These are phyloP conservation scores for Salix koriyanagi DNA, from an alignment of 345 rosid species.

Conservation along the genomic window DNA sequence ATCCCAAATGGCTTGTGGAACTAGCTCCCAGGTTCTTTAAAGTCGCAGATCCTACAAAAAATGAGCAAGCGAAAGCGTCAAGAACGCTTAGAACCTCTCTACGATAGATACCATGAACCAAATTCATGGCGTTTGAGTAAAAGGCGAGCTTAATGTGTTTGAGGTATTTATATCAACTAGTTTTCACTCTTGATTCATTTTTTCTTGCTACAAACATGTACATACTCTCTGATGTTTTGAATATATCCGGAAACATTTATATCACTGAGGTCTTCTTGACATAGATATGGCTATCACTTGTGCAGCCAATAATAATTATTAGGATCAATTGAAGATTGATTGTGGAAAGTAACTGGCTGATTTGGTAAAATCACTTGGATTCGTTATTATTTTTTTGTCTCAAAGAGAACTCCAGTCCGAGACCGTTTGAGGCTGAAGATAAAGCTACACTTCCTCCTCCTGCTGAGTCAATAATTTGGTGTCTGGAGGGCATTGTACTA, in stretches of 20 bases:
- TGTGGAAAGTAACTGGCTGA: no score
- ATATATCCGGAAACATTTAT: neutral
- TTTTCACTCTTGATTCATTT: neutral
- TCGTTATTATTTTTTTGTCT: no score
- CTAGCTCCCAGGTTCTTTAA: slow-evolving; percentile 88
- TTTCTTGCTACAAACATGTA: neutral
- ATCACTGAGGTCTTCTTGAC: neutral
- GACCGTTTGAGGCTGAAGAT: no score
- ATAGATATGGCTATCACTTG: neutral
- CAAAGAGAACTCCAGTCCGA: no score
- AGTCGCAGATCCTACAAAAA: slow-evolving; percentile 75
- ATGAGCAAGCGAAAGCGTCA: slow-evolving; percentile 91
- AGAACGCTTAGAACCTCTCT: slow-evolving; percentile 81
- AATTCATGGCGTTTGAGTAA: slow-evolving; percentile 87
- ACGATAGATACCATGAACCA: slow-evolving; percentile 85
- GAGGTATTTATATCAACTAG: neutral
- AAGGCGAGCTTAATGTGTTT: slow-evolving; percentile 63
- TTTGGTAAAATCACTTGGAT: no score
- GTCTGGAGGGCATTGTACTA: no score
- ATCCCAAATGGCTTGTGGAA: slow-evolving; percentile 91
- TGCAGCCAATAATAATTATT: neutral
- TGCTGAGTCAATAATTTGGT: no score
- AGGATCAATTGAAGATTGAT: no score
- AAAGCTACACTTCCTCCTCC: no score
- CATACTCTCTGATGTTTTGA: neutral